Evolutionary conservation across 805 yeast species (phyloP), one percentile per base, ranked within the genome.

Genomic region (Sugiyamaella chiloensis): DNA sequence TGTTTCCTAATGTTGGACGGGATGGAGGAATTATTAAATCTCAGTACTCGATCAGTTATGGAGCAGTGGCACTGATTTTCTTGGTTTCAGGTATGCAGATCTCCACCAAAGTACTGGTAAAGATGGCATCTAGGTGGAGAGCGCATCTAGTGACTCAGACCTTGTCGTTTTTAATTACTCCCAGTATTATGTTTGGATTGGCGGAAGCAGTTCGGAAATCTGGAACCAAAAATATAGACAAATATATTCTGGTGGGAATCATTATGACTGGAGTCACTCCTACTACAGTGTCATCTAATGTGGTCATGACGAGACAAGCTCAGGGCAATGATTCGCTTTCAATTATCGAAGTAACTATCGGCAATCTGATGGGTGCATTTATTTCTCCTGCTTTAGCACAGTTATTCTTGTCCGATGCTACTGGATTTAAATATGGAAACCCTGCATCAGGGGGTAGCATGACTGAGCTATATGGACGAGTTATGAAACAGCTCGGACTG

Each of bases 271-370:
- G 87, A 24, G 78, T 91, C 9, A 86, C 95, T 63, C 96, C 96
- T 24, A 89, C 96, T 6, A 89, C 96, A 0, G 95, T 89, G 16
- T 80, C 90, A 0, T 87, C 96, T 1, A 89, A 89, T 62, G 96
- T 89, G 24, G 90, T 89, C 24, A 89, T 89, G 96, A 89, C 96
- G 4, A 75, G 81, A 45, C 77, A 77, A 50, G 96, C 96, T 0
- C 81, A 83, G 55, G 96, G 96, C 6, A 87, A 88, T 64, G 90
- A 80, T 54, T 67, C 84, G 14, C 67, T 88, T 45, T 83, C 95
- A 16, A 69, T 87, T 5, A 83, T 93, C 62, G 95, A 87, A 63
- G 96, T 89, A 7, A 80, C 88, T 50, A 74, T 88, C 27, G 96
- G 96, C 1, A 89, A 89, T 60, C 60, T 88, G 41, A 60, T 87